phyloP scores from a whole-genome alignment of 139 green algal genomes.

The Chlorella sorokiniana region DNA sequence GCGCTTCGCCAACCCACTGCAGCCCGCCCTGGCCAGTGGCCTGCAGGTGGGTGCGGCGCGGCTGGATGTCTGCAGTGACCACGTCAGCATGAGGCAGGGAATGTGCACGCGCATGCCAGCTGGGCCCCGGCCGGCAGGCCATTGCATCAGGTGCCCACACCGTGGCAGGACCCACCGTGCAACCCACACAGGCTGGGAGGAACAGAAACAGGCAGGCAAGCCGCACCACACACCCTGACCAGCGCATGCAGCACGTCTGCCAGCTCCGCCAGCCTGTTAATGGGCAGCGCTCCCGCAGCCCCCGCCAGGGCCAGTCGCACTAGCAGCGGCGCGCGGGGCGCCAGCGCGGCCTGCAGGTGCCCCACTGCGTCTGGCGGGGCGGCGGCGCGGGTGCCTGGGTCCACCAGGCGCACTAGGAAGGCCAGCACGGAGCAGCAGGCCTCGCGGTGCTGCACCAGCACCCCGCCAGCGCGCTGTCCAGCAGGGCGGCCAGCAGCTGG shows the following conservation, averaged over 20 bases:
- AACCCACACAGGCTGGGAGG: background rate
- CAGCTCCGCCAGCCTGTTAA: slow-evolving; percentile 51
- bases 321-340: slow-evolving; percentile 42
- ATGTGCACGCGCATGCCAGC: no score
- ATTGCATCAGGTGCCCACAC: no score
- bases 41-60: no score
- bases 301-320: slow-evolving; percentile 63
- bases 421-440: slow-evolving; percentile 69
- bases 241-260: slow-evolving; percentile 57
- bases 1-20: slow-evolving; percentile 53
- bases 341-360: slow-evolving; percentile 38
- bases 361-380: slow-evolving; percentile 21
- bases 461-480: slow-evolving; percentile 60
- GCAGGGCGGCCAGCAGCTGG: slow-evolving; percentile 57
- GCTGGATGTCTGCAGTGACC: no score
- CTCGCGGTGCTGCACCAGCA: slow-evolving; percentile 72
- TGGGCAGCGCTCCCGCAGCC: slow-evolving; percentile 55
- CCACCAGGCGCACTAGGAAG: slow-evolving; percentile 65
- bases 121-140: no score
- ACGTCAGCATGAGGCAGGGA: no score
- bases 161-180: background rate
- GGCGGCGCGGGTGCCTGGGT: slow-evolving; percentile 32
- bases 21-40: slow-evolving; percentile 38
- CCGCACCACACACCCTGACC: slow-evolving; percentile 37
- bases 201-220: background rate